These are phyloP conservation scores for Sanguinoderma infundibulare DNA, from an alignment of 1,284 basidiomycete species.

Conservation along the genomic window DNA sequence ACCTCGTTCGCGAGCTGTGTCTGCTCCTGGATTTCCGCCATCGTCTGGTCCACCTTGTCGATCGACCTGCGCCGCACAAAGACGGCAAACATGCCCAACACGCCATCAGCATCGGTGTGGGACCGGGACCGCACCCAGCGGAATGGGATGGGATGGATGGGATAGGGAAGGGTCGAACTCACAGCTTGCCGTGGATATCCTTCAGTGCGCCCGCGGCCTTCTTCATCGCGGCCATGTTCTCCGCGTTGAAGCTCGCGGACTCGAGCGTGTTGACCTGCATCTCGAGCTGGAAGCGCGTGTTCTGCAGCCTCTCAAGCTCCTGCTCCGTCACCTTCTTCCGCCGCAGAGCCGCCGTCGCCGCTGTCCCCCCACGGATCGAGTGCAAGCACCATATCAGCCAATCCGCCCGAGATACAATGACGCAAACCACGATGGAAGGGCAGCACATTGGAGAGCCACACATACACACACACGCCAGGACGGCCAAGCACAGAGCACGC, in stretches of 20 bases:
- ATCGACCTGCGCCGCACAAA: constrained; percentile 63
- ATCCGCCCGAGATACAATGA: background rate
- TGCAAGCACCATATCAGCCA: background rate
- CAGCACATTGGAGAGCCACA: background rate
- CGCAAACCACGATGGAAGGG: background rate
- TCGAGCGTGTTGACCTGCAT: constrained; percentile 98
- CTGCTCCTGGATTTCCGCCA: constrained; percentile 92
- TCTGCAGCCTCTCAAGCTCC: constrained; percentile 88
- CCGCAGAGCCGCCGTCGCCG: constrained; percentile 88
- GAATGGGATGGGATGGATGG: constrained; percentile 5
- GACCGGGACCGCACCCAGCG: background rate
- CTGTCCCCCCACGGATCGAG: constrained; percentile 44
- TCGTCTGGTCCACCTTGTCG: constrained; percentile 91
- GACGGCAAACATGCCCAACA: background rate
- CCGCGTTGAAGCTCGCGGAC: constrained; percentile 97
- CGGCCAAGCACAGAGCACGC: background rate
- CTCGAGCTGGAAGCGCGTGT: constrained; percentile 92
- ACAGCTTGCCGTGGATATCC: constrained; percentile 93
- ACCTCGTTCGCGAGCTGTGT: constrained; percentile 96
- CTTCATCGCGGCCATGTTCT: constrained; percentile 99
- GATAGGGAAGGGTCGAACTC: constrained; percentile 40
- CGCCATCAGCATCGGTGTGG: background rate
- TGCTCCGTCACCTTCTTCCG: constrained; percentile 93
- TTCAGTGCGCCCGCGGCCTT: constrained; percentile 92
- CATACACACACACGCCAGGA: background rate